Evolutionary conservation across 2,329 filamentous ascomycete species (phyloP), one percentile per base, ranked within the genome.

Genomic region (Pseudocercospora ulei): DNA sequence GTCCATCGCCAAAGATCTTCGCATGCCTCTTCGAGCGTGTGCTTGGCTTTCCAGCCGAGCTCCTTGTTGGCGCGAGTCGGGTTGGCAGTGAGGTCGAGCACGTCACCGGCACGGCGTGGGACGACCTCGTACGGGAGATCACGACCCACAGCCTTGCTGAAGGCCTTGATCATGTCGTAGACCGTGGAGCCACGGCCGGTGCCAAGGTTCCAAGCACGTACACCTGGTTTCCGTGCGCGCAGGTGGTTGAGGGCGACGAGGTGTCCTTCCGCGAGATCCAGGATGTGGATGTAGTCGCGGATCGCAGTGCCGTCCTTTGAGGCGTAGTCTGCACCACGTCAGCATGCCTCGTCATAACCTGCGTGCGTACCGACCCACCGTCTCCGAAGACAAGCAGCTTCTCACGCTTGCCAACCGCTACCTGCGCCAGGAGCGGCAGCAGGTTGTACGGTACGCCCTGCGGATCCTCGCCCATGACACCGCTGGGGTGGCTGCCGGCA

Each of bases 401-500:
- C 58, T 93, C 83, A 50, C 88, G 76, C 61, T 95, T 86, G 54
- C 90, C 90, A 18, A 90, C 92, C 8, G 90, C 90, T 28, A 98
- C 90, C 69, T 96, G 87, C 39, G 88, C 90, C 14, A 98, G 75
- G 44, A 98, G 72, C 11, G 90, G 90, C 27, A 98, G 76, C 48
- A 98, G 72, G 69, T 98, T 98, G 73, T 85, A 96, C 1, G 90
- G 90, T 13, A 95, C 76, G 43, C 90, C 90, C 62, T 93, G 80
- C 29, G 90, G 90, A 64, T 98, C 90, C 69, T 98, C 90, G 53
- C 90, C 90, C 86, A 98, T 94, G 63, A 98, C 78, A 41, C 90
- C 92, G 56, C 77, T 88, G 31, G 92, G 90, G 65, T 98, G 90
- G 40, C 86, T 81, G 56, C 90, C 90, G 41, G 82, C 85, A 18